These are phyloP conservation scores for Phytophthora foliorum DNA, from an alignment of 352 stramenopile genomes.

Conservation along the genomic window DNA sequence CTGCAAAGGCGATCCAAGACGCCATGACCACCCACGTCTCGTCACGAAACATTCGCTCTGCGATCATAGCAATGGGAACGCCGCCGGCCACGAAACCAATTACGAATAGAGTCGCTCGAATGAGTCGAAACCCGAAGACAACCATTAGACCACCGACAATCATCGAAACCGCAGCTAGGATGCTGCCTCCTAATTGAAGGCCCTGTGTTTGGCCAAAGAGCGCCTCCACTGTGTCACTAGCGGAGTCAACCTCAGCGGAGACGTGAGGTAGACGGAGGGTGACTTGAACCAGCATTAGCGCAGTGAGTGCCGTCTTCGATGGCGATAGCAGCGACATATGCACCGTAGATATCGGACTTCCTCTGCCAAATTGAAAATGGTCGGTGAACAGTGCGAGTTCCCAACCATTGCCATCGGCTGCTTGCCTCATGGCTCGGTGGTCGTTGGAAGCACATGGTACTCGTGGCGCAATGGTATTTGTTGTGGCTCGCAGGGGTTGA, in stretches of 20 bases:
- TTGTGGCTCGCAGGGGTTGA: conserved; percentile 12
- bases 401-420: neutral
- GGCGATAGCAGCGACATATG: neutral
- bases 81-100: conserved; percentile 55
- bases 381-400: neutral
- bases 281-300: conserved; percentile 24
- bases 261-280: conserved; percentile 12
- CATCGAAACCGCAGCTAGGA: conserved; percentile 56
- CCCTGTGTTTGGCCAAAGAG: conserved; percentile 53
- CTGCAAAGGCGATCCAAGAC: conserved; percentile 60
- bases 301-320: conserved; percentile 6
- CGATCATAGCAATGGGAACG: conserved; percentile 40
- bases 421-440: conserved; percentile 11
- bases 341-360: conserved; percentile 2
- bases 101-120: conserved; percentile 58
- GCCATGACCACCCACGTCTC: conserved; percentile 52
- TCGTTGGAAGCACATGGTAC: conserved; percentile 26
- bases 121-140: conserved; percentile 59
- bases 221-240: conserved; percentile 42
- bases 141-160: conserved; percentile 51
- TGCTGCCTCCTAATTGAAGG: conserved; percentile 45
- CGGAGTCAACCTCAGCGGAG: conserved; percentile 24
- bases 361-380: conserved; percentile 27
- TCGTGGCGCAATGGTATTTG: conserved; percentile 15
- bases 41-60: conserved; percentile 42